These are phyloP conservation scores for Porphyrellus cyaneotinctus DNA, from an alignment of 768 basidiomycete genomes.

Conservation along the genomic window DNA sequence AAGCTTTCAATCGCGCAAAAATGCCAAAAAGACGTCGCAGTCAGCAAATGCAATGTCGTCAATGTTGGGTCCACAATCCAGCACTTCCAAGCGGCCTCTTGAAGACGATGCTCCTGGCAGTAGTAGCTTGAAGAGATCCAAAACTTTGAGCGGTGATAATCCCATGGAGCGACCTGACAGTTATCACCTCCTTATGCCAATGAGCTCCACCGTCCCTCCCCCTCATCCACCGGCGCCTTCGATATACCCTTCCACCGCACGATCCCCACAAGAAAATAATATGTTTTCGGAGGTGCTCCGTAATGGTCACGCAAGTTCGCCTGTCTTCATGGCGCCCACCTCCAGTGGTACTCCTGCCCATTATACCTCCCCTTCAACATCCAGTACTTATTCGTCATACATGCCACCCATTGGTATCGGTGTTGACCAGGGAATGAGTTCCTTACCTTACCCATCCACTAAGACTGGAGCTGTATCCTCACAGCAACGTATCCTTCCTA, in stretches of 20 bases:
- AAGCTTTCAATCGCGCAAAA: slow-evolving; percentile 73
- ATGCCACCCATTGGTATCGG: slow-evolving; percentile 56
- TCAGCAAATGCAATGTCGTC: slow-evolving; percentile 30
- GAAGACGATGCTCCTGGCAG: slow-evolving; percentile 28
- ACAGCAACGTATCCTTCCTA: slow-evolving; percentile 24
- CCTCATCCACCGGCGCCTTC: slow-evolving; percentile 31
- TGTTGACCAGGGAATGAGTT: slow-evolving; percentile 49
- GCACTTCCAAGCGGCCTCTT: slow-evolving; percentile 20
- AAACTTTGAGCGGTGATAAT: slow-evolving; percentile 38
- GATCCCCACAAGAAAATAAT: slow-evolving; percentile 44
- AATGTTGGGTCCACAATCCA: slow-evolving; percentile 26
- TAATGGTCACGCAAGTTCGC: slow-evolving; percentile 44
- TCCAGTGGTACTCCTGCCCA: slow-evolving; percentile 38
- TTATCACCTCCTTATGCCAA: slow-evolving; percentile 56
- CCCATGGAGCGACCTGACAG: slow-evolving; percentile 39
- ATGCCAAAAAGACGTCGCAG: slow-evolving; percentile 27
- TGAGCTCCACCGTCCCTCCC: slow-evolving; percentile 40
- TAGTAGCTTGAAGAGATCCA: slow-evolving; percentile 48
- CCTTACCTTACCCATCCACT: slow-evolving; percentile 46
- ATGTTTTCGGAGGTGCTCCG: slow-evolving; percentile 64
- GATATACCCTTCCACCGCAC: slow-evolving; percentile 43
- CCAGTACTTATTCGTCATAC: slow-evolving; percentile 40
- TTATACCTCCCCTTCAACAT: slow-evolving; percentile 39
- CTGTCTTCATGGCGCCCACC: slow-evolving; percentile 57
- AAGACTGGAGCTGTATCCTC: slow-evolving; percentile 23